Evolutionary conservation across 1,284 basidiomycete genomes (phyloP).

Genomic region (Crepidotus sp.): DNA sequence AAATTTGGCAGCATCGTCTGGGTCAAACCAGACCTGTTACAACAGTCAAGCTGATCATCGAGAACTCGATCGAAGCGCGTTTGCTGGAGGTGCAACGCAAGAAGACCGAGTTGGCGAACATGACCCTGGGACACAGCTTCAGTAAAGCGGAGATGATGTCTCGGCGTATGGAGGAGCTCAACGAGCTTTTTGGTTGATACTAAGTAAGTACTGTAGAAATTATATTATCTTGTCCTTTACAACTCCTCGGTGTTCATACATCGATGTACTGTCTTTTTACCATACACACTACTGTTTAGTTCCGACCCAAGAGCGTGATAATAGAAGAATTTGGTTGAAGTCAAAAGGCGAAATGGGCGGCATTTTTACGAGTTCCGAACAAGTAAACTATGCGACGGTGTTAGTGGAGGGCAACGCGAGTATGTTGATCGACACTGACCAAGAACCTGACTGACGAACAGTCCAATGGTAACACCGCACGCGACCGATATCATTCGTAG

Average conservation of each 20-base stretch:
- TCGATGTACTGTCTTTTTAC: conserved; percentile 16
- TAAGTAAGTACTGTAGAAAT: conserved; percentile 16
- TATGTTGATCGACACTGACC: conserved; percentile 23
- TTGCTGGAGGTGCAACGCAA: conserved; percentile 87
- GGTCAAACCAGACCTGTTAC: conserved; percentile 89
- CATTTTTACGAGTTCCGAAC: conserved; percentile 65
- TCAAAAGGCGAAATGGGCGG: conserved; percentile 71
- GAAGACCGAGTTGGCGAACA: conserved; percentile 88
- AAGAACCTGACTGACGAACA: conserved; percentile 72
- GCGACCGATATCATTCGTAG: conserved; percentile 78
- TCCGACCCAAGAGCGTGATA: conserved; percentile 5
- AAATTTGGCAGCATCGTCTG: conserved; percentile 66
- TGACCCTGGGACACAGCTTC: conserved; percentile 77
- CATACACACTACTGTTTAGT: conserved; percentile 19
- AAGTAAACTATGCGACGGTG: conserved; percentile 46
- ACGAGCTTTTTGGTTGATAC: conserved; percentile 50
- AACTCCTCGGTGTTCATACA: conserved; percentile 8
- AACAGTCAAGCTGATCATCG: conserved; percentile 88
- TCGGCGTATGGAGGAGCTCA: conserved; percentile 76
- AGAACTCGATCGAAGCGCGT: conserved; percentile 86
- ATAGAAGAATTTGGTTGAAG: background rate
- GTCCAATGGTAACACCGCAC: conserved; percentile 78
- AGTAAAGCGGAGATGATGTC: conserved; percentile 78
- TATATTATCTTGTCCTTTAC: conserved; percentile 19
- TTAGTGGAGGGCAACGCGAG: background rate